Percentiles rank a stretch among this genome's conserved stretches.
phyloP scores from a whole-genome alignment of 2,329 filamentous ascomycete genomes.

The Aureobasidium sp. region DNA sequence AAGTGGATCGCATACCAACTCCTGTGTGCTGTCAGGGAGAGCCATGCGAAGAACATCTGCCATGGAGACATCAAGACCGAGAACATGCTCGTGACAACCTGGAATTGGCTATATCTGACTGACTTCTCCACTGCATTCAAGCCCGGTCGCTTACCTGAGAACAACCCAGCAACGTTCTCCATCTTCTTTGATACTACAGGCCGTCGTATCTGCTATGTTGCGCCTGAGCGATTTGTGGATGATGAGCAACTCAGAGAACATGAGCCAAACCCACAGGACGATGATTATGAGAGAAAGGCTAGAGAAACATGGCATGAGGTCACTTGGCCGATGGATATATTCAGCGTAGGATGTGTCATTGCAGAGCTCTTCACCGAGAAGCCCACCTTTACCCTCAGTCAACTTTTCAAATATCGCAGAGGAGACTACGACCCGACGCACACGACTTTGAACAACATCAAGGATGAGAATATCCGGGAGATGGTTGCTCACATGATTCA shows the following conservation, averaged over 20 bases:
- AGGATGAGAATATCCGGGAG: constrained; percentile 77
- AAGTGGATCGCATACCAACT: constrained; percentile 98
- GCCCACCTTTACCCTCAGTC: constrained; percentile 94
- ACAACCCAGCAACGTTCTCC: constrained; percentile 94
- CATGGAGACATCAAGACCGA: constrained; percentile 99
- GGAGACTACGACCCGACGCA: constrained; percentile 86
- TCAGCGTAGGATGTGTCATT: constrained; percentile 93
- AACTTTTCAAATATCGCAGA: constrained; percentile 88
- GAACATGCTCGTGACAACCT: constrained; percentile 92
- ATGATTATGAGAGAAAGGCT: background rate
- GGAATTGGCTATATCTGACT: constrained; percentile 98
- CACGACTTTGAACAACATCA: constrained; percentile 74
- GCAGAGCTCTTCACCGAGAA: constrained; percentile 92
- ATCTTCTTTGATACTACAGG: constrained; percentile 96
- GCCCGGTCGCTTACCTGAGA: constrained; percentile 84
- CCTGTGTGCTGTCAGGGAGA: constrained; percentile 84
- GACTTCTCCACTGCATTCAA: constrained; percentile 97
- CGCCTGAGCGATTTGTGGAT: constrained; percentile 80
- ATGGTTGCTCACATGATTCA: constrained; percentile 96
- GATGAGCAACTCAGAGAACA: constrained; percentile 42
- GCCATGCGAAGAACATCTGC: constrained; percentile 79
- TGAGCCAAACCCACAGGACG: background rate
- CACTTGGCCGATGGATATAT: constrained; percentile 97
- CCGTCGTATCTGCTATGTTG: constrained; percentile 86
- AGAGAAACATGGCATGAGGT: constrained; percentile 42